These are phyloP conservation scores for Aspergillus hancockii DNA, from an alignment of 495 filamentous ascomycete genomes.

Conservation along the genomic window DNA sequence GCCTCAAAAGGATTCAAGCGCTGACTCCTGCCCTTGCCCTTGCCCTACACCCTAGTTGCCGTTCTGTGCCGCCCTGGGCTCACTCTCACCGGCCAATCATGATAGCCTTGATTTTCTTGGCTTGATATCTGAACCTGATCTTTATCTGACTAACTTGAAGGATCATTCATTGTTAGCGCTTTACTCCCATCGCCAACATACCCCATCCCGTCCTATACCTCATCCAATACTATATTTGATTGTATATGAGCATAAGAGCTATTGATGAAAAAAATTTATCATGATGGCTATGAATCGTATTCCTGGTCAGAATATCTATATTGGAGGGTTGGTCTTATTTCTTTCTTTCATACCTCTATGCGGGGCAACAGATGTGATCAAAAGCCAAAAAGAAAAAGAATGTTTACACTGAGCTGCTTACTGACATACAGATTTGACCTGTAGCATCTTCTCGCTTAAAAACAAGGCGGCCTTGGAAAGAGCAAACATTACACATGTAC, in stretches of 20 bases:
- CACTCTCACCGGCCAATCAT: constrained; percentile 7
- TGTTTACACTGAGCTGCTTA: constrained; percentile 7
- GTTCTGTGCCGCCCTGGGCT: background rate
- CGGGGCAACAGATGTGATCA: background rate
- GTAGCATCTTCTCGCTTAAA: constrained; percentile 74
- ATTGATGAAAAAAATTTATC: background rate
- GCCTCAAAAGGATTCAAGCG: constrained; percentile 15
- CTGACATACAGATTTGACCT: constrained; percentile 17
- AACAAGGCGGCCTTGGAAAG: constrained; percentile 65
- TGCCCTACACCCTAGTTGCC: constrained; percentile 25
- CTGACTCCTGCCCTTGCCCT: constrained; percentile 22
- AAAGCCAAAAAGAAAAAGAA: constrained; percentile 1
- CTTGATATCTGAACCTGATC: constrained; percentile 1
- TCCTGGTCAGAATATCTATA: constrained; percentile 73
- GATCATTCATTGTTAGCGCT: background rate
- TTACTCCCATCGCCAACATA: background rate
- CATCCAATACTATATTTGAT: background rate
- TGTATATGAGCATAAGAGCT: background rate
- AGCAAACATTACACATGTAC: constrained; percentile 81
- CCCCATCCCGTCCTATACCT: background rate
- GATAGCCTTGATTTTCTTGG: background rate
- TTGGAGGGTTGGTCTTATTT: constrained; percentile 71
- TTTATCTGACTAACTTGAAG: background rate
- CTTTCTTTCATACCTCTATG: background rate
- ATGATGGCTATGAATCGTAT: constrained; percentile 54